Evolutionary conservation across 805 yeast genomes (phyloP).

Genomic region (Cyberlindnera euphorbiiphila): DNA sequence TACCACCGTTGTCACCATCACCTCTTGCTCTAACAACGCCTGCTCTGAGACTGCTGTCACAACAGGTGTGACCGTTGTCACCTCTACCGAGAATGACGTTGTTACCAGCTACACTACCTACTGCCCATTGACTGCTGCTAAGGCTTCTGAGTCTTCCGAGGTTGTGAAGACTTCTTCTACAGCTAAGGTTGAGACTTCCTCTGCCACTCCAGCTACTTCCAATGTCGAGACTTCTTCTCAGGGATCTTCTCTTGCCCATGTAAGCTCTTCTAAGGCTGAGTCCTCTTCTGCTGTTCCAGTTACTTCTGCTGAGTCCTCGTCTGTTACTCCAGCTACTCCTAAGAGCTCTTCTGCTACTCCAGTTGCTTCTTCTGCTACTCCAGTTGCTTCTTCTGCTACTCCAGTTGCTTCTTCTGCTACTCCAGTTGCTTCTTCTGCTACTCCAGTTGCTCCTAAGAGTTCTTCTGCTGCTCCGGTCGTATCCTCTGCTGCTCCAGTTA

Average conservation of each 20-base stretch:
- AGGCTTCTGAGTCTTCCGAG: slow-evolving; percentile 13
- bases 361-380: neutral
- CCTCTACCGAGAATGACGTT: slow-evolving; percentile 5
- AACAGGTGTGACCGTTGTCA: slow-evolving; percentile 11
- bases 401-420: slow-evolving; percentile 1
- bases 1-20: slow-evolving; percentile 15
- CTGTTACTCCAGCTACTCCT: neutral
- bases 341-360: neutral
- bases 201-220: slow-evolving; percentile 3
- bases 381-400: too few species aligned
- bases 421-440: too few species aligned
- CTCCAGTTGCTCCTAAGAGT: slow-evolving; percentile 1
- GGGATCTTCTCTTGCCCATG: too few species aligned
- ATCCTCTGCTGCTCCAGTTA: slow-evolving; percentile 1
- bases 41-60: slow-evolving; percentile 8
- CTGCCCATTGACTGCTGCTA: slow-evolving; percentile 26
- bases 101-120: slow-evolving; percentile 13
- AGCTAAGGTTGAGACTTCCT: neutral
- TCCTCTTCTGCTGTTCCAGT: slow-evolving; percentile 1
- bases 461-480: too few species aligned
- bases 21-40: slow-evolving; percentile 10
- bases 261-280: too few species aligned
- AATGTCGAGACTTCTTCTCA: neutral
- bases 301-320: slow-evolving; percentile 1
- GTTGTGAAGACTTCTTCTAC: neutral